These are phyloP conservation scores for Lycium ferocissimum DNA, from an alignment of 257 asterid genomes.

Conservation along the genomic window DNA sequence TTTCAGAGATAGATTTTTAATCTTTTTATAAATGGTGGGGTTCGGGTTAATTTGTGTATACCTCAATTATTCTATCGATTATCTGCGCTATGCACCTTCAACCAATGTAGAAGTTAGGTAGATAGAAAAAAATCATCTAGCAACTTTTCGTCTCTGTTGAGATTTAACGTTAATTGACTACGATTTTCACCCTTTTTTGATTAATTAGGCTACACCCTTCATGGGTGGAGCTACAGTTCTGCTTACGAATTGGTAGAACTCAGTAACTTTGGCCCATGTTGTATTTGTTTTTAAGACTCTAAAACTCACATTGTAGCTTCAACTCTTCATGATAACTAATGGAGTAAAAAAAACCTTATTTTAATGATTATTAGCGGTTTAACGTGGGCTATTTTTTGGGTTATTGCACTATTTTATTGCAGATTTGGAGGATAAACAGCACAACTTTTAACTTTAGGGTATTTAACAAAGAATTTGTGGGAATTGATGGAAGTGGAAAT, in stretches of 20 bases:
- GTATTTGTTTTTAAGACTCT: too few relatives aligned
- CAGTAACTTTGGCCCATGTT: not conserved
- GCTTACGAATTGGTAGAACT: not conserved
- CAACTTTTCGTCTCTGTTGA: too few relatives aligned
- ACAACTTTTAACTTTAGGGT: slow-evolving; percentile 65
- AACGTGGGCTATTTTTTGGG: too few relatives aligned
- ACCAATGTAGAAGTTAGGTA: not conserved
- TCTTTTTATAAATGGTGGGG: not conserved
- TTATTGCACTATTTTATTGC: not conserved
- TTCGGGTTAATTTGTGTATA: not conserved
- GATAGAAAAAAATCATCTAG: not conserved
- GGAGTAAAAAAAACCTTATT: not conserved
- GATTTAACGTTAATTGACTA: not conserved
- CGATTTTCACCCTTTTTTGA: not conserved
- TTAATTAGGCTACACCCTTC: not conserved
- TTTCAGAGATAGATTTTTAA: not conserved
- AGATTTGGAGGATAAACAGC: slow-evolving; percentile 82
- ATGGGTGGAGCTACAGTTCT: not conserved
- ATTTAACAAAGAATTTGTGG: slow-evolving; percentile 65
- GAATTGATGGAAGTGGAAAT: slow-evolving; percentile 43
- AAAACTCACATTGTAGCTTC: too few relatives aligned
- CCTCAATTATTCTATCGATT: not conserved
- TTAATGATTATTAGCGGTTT: not conserved
- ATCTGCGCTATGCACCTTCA: not conserved
- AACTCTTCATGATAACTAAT: not conserved